phyloP scores from a whole-genome alignment of 441 rosid genomes.

The Sinapis alba region DNA sequence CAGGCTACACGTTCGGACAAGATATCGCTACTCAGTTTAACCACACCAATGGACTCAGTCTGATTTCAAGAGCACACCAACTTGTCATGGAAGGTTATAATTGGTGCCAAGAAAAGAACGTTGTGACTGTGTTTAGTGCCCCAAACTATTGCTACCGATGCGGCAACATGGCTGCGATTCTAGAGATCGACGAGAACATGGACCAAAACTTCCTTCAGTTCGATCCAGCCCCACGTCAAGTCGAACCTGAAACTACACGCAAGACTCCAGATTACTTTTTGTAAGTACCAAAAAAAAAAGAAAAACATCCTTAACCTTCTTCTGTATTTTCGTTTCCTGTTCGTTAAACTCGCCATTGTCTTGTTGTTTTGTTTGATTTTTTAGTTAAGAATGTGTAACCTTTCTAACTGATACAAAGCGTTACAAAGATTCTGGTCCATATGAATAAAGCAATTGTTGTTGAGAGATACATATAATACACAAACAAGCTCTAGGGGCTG shows the following conservation, averaged over 20 bases:
- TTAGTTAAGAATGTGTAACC: constrained; percentile 7
- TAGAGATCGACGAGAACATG: constrained; percentile 36
- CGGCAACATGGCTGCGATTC: constrained; percentile 40
- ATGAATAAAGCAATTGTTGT: constrained; percentile 14
- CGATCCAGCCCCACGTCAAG: constrained; percentile 35
- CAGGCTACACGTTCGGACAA: constrained; percentile 38
- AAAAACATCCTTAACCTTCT: background rate
- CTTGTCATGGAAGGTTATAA: constrained; percentile 40
- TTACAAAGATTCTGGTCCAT: constrained; percentile 11
- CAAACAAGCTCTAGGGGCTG: constrained; percentile 7
- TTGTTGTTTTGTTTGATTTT: background rate
- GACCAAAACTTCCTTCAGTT: constrained; percentile 39
- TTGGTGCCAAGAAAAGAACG: constrained; percentile 39
- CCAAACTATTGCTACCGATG: constrained; percentile 39
- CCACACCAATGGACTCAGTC: constrained; percentile 36
- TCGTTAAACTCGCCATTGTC: constrained; percentile 8
- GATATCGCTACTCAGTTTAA: constrained; percentile 35
- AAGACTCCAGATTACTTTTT: constrained; percentile 41
- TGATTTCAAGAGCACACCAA: constrained; percentile 39
- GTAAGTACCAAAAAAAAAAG: constrained; percentile 5
- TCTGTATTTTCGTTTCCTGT: constrained; percentile 7
- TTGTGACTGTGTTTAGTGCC: constrained; percentile 39
- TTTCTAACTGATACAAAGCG: background rate
- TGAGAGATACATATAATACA: constrained; percentile 17
- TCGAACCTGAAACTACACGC: constrained; percentile 39